phyloP scores from a whole-genome alignment of 1,284 basidiomycete species.

The Exsudoporus floridanus region DNA sequence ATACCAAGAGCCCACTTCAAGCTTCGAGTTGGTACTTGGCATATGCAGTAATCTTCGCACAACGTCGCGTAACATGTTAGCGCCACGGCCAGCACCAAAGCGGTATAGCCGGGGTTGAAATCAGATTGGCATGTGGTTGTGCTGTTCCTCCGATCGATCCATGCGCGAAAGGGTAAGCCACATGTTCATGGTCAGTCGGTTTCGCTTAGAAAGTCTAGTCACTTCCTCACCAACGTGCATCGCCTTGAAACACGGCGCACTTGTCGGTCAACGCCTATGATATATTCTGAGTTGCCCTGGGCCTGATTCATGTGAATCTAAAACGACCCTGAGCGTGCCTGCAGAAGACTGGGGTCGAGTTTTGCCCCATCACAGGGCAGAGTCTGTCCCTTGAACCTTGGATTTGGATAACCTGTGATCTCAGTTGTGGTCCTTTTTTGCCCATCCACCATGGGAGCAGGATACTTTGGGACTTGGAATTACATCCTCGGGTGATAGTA shows the following conservation, averaged over 20 bases:
- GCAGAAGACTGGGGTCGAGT: not conserved
- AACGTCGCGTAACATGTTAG: not conserved
- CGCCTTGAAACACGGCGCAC: not conserved
- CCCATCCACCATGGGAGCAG: not conserved
- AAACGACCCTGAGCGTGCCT: constrained; percentile 6
- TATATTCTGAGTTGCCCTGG: too few species aligned
- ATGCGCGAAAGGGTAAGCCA: not conserved
- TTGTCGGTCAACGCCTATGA: not conserved
- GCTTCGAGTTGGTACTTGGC: too few species aligned
- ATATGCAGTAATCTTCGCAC: not conserved
- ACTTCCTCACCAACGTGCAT: not conserved
- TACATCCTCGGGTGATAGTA: not conserved
- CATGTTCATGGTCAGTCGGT: not conserved
- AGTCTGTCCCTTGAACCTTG: not conserved
- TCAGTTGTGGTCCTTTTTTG: not conserved
- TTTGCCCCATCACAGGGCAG: not conserved
- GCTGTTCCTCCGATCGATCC: not conserved
- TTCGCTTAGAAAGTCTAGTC: not conserved
- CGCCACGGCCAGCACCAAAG: not conserved
- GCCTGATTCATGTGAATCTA: not conserved
- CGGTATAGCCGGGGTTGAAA: not conserved
- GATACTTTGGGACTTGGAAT: not conserved
- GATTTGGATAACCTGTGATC: not conserved
- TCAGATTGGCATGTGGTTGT: too few species aligned
- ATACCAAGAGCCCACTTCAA: too few species aligned